Percentiles rank a stretch among this genome's conserved stretches.
phyloP scores from a whole-genome alignment of 31 red algal genomes.

The Endocladia muricata region DNA sequence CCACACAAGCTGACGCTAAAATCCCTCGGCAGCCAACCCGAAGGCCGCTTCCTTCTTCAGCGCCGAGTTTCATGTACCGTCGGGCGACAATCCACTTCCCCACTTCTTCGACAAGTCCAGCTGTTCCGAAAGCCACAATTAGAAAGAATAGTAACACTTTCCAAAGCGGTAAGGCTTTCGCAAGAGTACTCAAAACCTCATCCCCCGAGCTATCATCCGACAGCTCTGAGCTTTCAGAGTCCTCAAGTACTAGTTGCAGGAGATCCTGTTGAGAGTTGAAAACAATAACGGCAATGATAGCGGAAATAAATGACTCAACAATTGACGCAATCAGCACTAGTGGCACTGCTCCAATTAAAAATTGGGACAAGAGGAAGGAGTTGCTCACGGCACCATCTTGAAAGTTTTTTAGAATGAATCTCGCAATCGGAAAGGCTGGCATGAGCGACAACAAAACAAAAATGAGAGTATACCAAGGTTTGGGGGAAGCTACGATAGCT shows the following conservation, averaged over 20 bases:
- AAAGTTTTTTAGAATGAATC: not conserved
- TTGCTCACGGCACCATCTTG: not conserved
- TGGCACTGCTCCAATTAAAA: not conserved
- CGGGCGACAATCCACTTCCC: constrained; percentile 46
- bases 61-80: constrained; percentile 31
- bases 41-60: not conserved
- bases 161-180: constrained; percentile 31
- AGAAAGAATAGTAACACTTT: constrained; percentile 29
- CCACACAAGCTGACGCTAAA: constrained; percentile 36
- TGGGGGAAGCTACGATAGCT: not conserved
- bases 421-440: not conserved
- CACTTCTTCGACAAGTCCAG: constrained; percentile 44
- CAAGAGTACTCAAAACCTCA: not conserved
- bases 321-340: not conserved
- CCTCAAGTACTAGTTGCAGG: not conserved
- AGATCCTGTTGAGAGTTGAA: not conserved
- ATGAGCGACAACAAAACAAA: not conserved
- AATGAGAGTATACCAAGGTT: not conserved
- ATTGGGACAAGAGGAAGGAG: not conserved
- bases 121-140: constrained; percentile 32
- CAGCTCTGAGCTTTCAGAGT: not conserved
- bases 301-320: not conserved
- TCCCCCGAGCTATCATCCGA: not conserved
- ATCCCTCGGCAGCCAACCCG: constrained; percentile 38
- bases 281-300: not conserved